Evolutionary conservation across 2,329 filamentous ascomycete species (phyloP), one percentile per base, ranked within the genome.

Genomic region (Monilinia aucupariae): DNA sequence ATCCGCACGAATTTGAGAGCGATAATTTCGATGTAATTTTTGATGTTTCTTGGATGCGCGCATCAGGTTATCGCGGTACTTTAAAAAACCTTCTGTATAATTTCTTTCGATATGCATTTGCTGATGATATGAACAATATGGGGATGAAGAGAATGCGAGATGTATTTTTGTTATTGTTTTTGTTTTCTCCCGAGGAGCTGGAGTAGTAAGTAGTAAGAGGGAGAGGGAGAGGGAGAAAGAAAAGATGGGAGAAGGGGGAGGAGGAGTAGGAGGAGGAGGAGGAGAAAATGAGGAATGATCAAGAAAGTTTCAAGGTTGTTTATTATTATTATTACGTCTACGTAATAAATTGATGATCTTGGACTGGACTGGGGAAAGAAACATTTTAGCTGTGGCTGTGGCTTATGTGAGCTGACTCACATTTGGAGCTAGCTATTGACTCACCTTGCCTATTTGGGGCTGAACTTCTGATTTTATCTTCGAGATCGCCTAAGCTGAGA

Each of bases 71-170:
- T 66, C 65, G 63, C 62, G 51, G 45, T 52, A 50, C 41, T 64
- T 66, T 52, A 63, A 65, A 67, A 68, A 63, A 39, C 61, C 58
- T 45, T 66, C 64, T 27, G 63, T 64, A 53, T 64, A 58, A 52
- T 69, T 62, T 56, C 32, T 68, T 71, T 74, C 71, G 68, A 71
- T 71, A 72, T 73, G 70, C 72, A 74, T 74, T 74, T 71, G 72
- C 64, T 68, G 67, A 13, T 63, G 22, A 61, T 39, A 54, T 20
- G 55, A 50, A 50, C 13, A 22, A 5, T n/a, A 39, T 39, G 30
- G n/a, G 27, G 13, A 15, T 39, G 13, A 37, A n/a, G n/a, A n/a
- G n/a, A n/a, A 12, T 39, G 9, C 15, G 13, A 15, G 37, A 37
- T 37, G 34, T 37, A 37, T 13, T 39, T 15, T 15, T 39, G 13